Evolutionary conservation across 129 eudicot species (phyloP).

Genomic region (Artemisia tridentata): DNA sequence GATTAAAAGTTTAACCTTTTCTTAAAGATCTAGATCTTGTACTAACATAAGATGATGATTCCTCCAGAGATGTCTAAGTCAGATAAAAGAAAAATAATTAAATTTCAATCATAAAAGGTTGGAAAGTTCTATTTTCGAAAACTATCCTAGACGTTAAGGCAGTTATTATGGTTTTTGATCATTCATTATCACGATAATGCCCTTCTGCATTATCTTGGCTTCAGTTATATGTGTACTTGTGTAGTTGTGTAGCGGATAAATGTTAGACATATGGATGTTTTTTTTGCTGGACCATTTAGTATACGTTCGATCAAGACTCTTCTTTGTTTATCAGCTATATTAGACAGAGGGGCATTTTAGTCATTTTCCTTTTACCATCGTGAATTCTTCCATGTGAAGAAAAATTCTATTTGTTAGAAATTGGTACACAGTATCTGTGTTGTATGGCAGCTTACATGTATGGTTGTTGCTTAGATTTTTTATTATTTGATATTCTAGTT

Average conservation of each 20-base stretch:
- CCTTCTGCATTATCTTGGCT: too few relatives aligned
- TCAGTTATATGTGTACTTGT: too few relatives aligned
- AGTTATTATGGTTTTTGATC: not conserved
- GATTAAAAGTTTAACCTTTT: slow-evolving; percentile 25
- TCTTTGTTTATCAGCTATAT: not conserved
- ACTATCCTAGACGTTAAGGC: slow-evolving; percentile 6
- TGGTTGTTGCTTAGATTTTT: slow-evolving; percentile 9
- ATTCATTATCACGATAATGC: not conserved
- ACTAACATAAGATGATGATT: slow-evolving; percentile 8
- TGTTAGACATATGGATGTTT: too few relatives aligned
- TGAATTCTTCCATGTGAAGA: not conserved
- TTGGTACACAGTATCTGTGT: not conserved
- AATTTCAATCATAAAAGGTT: slow-evolving; percentile 6
- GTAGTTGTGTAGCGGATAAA: too few relatives aligned
- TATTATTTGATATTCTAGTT: not conserved
- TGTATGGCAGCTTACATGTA: slow-evolving; percentile 1
- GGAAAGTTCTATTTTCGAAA: slow-evolving; percentile 19
- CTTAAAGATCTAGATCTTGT: slow-evolving; percentile 19
- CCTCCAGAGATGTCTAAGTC: slow-evolving; percentile 1
- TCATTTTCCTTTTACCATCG: not conserved
- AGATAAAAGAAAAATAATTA: slow-evolving; percentile 8
- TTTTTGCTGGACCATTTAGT: not conserved
- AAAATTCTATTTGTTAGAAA: not conserved
- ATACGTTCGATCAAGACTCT: not conserved
- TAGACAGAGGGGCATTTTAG: not conserved